Conservation (phyloP, 2,329 filamentous ascomycete genomes). For the Akanthomyces dipterigenus region DNA sequence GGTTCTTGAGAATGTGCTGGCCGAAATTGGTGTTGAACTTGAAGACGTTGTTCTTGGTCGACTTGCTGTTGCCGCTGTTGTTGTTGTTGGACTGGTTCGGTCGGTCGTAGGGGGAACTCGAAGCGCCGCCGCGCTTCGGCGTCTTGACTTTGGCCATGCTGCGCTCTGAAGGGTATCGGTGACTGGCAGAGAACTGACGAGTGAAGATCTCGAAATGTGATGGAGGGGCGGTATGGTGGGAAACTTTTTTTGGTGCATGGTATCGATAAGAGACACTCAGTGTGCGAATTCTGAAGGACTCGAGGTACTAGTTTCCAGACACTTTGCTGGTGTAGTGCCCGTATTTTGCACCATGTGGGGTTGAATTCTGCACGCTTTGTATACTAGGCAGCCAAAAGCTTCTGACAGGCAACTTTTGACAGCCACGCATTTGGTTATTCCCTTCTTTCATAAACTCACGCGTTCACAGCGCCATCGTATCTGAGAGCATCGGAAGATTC, state of each 20-base stretch:
- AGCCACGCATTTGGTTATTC: not conserved
- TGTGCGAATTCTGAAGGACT: not conserved
- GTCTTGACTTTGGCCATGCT: slow-evolving; percentile 48
- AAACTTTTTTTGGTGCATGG: slow-evolving; percentile 20
- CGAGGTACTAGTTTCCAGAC: not conserved
- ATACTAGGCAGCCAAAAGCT: not conserved
- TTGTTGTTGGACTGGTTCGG: slow-evolving; percentile 19
- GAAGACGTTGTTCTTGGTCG: slow-evolving; percentile 74
- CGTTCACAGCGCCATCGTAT: not conserved
- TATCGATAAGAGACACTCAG: slow-evolving; percentile 19
- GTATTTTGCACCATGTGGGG: not conserved
- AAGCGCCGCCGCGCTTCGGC: slow-evolving; percentile 45
- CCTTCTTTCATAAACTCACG: not conserved
- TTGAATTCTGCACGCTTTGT: not conserved
- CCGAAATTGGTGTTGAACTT: slow-evolving; percentile 93
- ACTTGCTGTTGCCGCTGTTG: slow-evolving; percentile 16
- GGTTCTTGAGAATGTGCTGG: slow-evolving; percentile 87
- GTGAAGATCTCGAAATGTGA: slow-evolving; percentile 6
- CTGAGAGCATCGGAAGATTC: not conserved
- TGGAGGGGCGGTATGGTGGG: slow-evolving; percentile 16
- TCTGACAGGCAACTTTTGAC: not conserved
- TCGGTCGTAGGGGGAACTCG: slow-evolving; percentile 37
- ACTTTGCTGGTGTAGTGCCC: too few relatives aligned
- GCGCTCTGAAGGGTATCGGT: not conserved
- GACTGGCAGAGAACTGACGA: not conserved